Percentiles rank a stretch among this genome's conserved stretches.
phyloP scores from a whole-genome alignment of 495 filamentous ascomycete genomes.

The Penicillium verhagenii region DNA sequence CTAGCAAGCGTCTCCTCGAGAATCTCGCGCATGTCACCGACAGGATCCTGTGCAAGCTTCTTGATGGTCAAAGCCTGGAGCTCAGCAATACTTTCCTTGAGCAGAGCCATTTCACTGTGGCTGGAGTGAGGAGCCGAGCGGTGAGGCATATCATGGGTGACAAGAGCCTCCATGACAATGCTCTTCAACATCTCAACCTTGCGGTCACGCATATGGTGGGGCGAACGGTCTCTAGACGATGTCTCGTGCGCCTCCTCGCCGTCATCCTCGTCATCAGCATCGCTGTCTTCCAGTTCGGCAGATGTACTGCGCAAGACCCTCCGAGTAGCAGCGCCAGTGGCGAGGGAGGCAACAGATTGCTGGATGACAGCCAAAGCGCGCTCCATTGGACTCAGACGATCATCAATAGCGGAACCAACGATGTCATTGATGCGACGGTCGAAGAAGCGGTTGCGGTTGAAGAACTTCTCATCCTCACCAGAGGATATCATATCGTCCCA shows the following conservation, averaged over 20 bases:
- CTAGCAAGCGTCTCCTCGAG: slow-evolving; percentile 46
- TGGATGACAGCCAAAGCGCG: slow-evolving; percentile 73
- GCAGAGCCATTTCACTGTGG: slow-evolving; percentile 45
- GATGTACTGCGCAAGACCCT: slow-evolving; percentile 56
- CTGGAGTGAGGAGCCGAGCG: slow-evolving; percentile 34
- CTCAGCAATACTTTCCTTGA: slow-evolving; percentile 58
- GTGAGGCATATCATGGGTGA: slow-evolving; percentile 46
- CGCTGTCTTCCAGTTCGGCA: slow-evolving; percentile 69
- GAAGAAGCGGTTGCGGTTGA: slow-evolving; percentile 74
- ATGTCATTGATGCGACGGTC: slow-evolving; percentile 83
- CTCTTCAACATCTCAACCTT: slow-evolving; percentile 80
- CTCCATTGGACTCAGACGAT: slow-evolving; percentile 75
- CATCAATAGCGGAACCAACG: slow-evolving; percentile 74
- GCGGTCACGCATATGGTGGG: slow-evolving; percentile 66
- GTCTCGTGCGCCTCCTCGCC: slow-evolving; percentile 51
- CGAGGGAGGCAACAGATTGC: slow-evolving; percentile 56
- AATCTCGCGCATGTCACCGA: slow-evolving; percentile 43
- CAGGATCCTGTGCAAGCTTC: slow-evolving; percentile 39
- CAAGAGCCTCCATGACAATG: slow-evolving; percentile 76
- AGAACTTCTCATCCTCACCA: slow-evolving; percentile 76
- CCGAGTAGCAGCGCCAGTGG: slow-evolving; percentile 36
- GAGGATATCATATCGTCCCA: slow-evolving; percentile 88
- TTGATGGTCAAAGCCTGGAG: slow-evolving; percentile 49
- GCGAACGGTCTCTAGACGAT: slow-evolving; percentile 52
- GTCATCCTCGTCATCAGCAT: slow-evolving; percentile 94